Evolutionary conservation across 179 eudicot species (phyloP).

Genomic region (Corrigiola litoralis): DNA sequence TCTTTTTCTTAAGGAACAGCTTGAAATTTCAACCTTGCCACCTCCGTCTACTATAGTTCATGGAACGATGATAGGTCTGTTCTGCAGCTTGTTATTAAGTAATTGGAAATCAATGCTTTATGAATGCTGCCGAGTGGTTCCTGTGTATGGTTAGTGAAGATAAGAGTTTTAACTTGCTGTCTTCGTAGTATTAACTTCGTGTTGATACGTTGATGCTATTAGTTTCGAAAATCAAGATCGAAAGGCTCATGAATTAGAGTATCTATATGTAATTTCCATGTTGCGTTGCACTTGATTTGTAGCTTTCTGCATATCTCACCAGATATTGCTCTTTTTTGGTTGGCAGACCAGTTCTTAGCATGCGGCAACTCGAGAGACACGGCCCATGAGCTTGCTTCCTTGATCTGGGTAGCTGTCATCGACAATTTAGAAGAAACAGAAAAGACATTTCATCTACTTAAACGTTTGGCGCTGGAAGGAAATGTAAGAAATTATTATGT

Average conservation of each 20-base stretch:
- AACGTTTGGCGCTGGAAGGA: conserved; percentile 65
- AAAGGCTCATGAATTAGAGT: background rate
- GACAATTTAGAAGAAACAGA: conserved; percentile 72
- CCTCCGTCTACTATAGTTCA: conserved; percentile 68
- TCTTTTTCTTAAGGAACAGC: conserved; percentile 75
- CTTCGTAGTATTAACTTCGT: too few relatives aligned
- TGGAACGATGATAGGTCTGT: conserved; percentile 64
- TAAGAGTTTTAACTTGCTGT: too few relatives aligned
- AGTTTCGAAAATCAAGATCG: background rate
- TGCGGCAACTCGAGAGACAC: conserved; percentile 65
- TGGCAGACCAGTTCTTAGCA: conserved; percentile 74
- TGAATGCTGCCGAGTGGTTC: background rate
- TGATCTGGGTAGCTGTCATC: conserved; percentile 68
- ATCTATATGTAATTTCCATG: background rate
- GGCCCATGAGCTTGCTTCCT: conserved; percentile 64
- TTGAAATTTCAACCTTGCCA: conserved; percentile 56
- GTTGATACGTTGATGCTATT: background rate
- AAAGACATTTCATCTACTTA: conserved; percentile 49
- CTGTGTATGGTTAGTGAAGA: too few relatives aligned
- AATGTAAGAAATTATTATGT: conserved; percentile 43
- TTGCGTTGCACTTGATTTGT: background rate
- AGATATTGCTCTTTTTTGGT: background rate
- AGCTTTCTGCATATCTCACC: conserved; percentile 1
- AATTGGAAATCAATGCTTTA: background rate
- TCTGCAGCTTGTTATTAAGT: background rate